Percentiles rank a stretch among this genome's conserved stretches.
phyloP scores from a whole-genome alignment of 768 basidiomycete genomes.

The Austroboletus eburneus region DNA sequence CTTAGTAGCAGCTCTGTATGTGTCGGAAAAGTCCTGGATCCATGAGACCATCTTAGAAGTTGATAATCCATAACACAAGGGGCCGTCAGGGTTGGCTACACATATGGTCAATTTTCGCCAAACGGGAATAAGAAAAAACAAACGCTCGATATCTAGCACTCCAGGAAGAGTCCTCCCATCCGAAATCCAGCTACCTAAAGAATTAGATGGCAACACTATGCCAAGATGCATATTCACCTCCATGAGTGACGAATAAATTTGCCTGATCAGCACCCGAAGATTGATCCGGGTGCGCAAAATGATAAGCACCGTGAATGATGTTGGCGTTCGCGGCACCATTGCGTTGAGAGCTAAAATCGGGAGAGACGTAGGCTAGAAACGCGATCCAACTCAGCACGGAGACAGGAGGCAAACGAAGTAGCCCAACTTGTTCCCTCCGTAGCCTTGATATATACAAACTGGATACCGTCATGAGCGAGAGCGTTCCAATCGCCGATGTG shows the following conservation, averaged over 20 bases:
- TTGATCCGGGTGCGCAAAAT: constrained; percentile 53
- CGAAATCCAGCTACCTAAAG: constrained; percentile 43
- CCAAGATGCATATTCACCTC: constrained; percentile 33
- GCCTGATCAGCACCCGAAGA: constrained; percentile 58
- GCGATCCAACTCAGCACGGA: neutral
- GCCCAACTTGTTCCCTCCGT: constrained; percentile 55
- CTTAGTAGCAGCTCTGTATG: neutral
- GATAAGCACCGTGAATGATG: constrained; percentile 57
- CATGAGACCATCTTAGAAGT: neutral
- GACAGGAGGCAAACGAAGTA: neutral
- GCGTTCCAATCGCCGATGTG: constrained; percentile 47
- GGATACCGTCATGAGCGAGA: constrained; percentile 47
- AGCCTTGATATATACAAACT: constrained; percentile 64
- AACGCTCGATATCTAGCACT: constrained; percentile 52
- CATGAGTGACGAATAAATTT: constrained; percentile 47
- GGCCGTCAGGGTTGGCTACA: neutral
- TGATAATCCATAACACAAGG: neutral
- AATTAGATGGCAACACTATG: neutral
- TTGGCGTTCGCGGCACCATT: constrained; percentile 51
- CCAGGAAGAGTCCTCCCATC: no score
- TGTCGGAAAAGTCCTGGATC: neutral
- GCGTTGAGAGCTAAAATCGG: constrained; percentile 45
- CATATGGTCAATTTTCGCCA: neutral
- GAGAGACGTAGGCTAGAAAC: constrained; percentile 18
- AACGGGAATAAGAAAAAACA: neutral